A percentile compares a stretch with the other conserved stretches of the same genome.
Conservation (phyloP, 306 rosid genomes). For the Canavalia ensiformis region DNA sequence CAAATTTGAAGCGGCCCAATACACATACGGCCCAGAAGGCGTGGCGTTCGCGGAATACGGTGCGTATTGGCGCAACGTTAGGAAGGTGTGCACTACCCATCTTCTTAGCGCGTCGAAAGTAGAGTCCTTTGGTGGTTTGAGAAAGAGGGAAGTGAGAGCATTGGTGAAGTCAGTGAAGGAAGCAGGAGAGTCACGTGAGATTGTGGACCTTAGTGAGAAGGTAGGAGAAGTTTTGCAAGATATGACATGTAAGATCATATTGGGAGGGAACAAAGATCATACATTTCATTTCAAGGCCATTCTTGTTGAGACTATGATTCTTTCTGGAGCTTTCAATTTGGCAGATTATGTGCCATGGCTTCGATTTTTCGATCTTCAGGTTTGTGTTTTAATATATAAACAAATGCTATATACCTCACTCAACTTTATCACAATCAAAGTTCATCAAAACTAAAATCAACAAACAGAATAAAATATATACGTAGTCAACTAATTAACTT, state of each 20-base stretch:
- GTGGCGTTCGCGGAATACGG: slow-evolving; percentile 42
- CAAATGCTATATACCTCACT: no score
- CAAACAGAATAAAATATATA: no score
- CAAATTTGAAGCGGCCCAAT: not conserved
- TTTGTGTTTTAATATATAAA: not conserved
- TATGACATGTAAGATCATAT: slow-evolving; percentile 21
- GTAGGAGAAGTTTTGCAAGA: slow-evolving; percentile 26
- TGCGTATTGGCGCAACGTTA: slow-evolving; percentile 50
- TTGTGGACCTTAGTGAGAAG: slow-evolving; percentile 44
- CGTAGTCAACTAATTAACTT: no score
- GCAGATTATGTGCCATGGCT: slow-evolving; percentile 50
- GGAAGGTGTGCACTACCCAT: slow-evolving; percentile 45
- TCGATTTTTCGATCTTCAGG: slow-evolving; percentile 50
- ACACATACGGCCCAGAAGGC: slow-evolving; percentile 41
- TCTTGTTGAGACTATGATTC: not conserved
- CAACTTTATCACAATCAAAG: no score
- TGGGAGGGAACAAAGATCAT: slow-evolving; percentile 28
- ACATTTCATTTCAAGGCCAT: slow-evolving; percentile 41
- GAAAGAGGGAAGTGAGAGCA: not conserved
- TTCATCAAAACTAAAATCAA: no score
- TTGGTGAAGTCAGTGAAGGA: slow-evolving; percentile 15
- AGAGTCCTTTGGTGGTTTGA: slow-evolving; percentile 14
- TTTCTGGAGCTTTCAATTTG: slow-evolving; percentile 40
- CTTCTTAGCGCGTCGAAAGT: slow-evolving; percentile 39
- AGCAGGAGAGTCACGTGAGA: not conserved